Base-by-base conservation (phyloP, 129 eudicot species). In the Pulicaria dysenterica region DNA sequence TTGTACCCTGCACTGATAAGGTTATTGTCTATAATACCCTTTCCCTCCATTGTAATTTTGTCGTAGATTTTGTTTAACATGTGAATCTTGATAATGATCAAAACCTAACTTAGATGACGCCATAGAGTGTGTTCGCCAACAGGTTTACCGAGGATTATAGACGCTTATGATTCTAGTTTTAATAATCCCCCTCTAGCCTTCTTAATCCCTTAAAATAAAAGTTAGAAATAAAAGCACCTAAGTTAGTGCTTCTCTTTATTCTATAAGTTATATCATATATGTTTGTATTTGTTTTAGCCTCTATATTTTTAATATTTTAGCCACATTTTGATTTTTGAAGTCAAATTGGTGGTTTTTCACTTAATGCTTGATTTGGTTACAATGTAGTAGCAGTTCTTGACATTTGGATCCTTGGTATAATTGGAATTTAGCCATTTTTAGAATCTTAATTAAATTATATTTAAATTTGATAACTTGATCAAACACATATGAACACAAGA, bases 1-100 rank as follows among this genome's bases (percentile, higher is more conserved):
- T 93, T 63, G 92, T 93, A 4, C 90, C 92, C 12, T 73, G 74
- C 83, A 60, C 73, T 40, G 86, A 82, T 63, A 93, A 93, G 95
- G 98, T 93, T 42, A 36, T 72, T 63, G 12, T 69, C 76, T 66
- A 34, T 49, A 16, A 4, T 15, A 47, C 73, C 58, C 46, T 69
- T 69, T 47, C 15, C 14, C 14, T 19, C 15, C 50, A 6, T 36
- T 69, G 54, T 14, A 55, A 65, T 41, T 17, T 48, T 50, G 58
- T 77, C 71, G 46, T 70, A 11, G 37, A 37, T 59, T 24, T 50
- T 72, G 76, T 14, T 58, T 61, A 13, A 31, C 53, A 53, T 31
- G 43, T 53, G 62, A 68, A 69, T 69, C 46, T 77, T 24, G 31
- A 24, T 24, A 24, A 24, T 24, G 1, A 24, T 24, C 31, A 24